Percentiles rank a stretch among this genome's conserved stretches.
phyloP scores from a whole-genome alignment of 176 grass and related monocot species.

The Tillandsia leiboldiana region DNA sequence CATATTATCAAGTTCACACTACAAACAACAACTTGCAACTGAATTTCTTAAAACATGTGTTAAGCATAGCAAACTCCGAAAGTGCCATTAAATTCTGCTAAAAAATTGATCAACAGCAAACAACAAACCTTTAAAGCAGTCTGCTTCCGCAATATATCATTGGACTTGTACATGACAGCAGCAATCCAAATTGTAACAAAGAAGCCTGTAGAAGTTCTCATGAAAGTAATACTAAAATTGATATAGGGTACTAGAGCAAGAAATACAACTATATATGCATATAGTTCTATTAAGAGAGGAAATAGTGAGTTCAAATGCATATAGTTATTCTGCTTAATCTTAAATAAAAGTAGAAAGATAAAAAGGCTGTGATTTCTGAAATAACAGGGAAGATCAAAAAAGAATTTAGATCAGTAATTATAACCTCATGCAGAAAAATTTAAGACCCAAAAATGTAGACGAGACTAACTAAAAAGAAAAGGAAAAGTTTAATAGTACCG shows the following conservation, averaged over 20 bases:
- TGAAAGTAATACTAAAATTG: conserved; percentile 2
- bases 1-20: neutral
- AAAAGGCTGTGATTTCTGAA: neutral
- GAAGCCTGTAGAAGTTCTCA: conserved; percentile 42
- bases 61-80: neutral
- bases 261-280: neutral
- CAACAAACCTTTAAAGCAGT: conserved; percentile 83
- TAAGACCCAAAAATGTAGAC: too few relatives aligned
- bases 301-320: neutral
- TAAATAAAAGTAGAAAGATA: neutral
- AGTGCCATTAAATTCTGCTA: neutral
- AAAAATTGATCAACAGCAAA: conserved; percentile 5
- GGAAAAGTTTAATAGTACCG: too few relatives aligned
- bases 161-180: conserved; percentile 97
- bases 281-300: neutral
- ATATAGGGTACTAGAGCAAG: neutral
- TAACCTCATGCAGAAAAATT: too few relatives aligned
- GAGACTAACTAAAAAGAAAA: too few relatives aligned
- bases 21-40: neutral
- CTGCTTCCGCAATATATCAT: conserved; percentile 90
- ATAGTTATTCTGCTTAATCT: neutral
- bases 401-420: too few relatives aligned
- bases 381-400: neutral
- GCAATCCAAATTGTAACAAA: conserved; percentile 97
- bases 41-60: conserved; percentile 6